Base-by-base conservation (phyloP, 148 eudicot genomes). In the Cornus florida region DNA sequence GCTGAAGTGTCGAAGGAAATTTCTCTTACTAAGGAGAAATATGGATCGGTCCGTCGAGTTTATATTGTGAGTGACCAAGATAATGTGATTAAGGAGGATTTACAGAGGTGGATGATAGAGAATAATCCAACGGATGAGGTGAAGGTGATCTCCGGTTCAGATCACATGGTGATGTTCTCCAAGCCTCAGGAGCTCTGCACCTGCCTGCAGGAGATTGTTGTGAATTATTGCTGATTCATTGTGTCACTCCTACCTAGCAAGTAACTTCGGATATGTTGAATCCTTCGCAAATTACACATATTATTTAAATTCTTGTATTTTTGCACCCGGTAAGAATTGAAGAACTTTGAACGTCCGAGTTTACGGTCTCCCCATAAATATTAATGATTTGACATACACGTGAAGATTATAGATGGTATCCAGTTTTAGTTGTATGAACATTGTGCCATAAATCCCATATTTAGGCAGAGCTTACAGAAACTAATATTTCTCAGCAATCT, bases 81-180 rank as follows among this genome's bases (percentile, higher is more conserved):
- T 60, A 67, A 66, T 17, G 13, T 43, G 2, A 14, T 76, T 12
- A 75, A 75, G 53, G 10, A 46, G 3, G 64, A 68, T 1, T 62
- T 71, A 1, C 84, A 85, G 41, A 60, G 82, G 67, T 82, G 87
- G 87, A 67, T 82, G 78, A 33, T 85, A 14, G 77, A 81, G 35
- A 75, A 67, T 33, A 85, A 85, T 77, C 35, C 84, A 8, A 3
- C 76, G 0, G 71, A 85, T 24, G 87, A 85, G 67, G 84, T 71
- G 76, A 72, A 75, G 50, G 78, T 33, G 35, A 33, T 85, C 67
- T 10, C 53, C 8, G 82, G 75, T 46, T 77, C 87, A 20, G 84
- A 82, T 75, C 85, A 85, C 72, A 82, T 85, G 87, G 77, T 38
- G 9, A 85, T 82, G 87, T 48, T 82, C 74, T 85, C 87, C 8